Evolutionary conservation across 2,329 filamentous ascomycete genomes (phyloP).

Genomic region (Alternaria rosae): DNA sequence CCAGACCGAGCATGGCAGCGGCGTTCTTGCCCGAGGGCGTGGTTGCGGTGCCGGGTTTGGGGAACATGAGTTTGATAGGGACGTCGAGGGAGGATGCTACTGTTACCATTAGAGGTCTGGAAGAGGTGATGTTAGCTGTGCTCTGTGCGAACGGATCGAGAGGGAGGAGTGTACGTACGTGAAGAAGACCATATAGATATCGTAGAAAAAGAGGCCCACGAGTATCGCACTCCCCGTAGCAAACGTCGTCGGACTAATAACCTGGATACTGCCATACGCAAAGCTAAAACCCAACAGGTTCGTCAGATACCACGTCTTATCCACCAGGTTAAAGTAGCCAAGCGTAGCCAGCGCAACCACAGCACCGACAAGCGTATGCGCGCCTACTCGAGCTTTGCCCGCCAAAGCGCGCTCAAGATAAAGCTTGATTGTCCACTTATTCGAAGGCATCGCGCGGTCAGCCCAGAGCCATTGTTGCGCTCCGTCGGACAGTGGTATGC

Average conservation of each 20-base stretch:
- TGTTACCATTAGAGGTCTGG: conserved; percentile 79
- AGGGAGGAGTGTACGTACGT: conserved; percentile 59
- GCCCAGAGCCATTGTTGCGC: conserved; percentile 56
- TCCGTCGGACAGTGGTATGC: conserved; percentile 54
- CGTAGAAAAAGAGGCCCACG: conserved; percentile 85
- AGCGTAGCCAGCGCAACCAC: conserved; percentile 64
- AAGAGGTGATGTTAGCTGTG: conserved; percentile 6
- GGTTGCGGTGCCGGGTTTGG: conserved; percentile 61
- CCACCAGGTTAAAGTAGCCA: conserved; percentile 69
- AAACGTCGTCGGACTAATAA: conserved; percentile 91
- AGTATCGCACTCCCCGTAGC: conserved; percentile 80
- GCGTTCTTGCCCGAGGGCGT: conserved; percentile 50
- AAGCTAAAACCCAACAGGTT: conserved; percentile 89
- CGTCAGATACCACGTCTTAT: conserved; percentile 74
- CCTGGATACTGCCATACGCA: conserved; percentile 80
- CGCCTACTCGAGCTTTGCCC: conserved; percentile 60
- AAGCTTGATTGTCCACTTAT: conserved; percentile 60
- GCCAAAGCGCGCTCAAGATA: conserved; percentile 62
- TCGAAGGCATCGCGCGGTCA: conserved; percentile 56
- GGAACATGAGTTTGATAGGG: conserved; percentile 90
- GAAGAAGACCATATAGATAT: conserved; percentile 92
- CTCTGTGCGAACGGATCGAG: neutral
- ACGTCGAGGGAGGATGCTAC: conserved; percentile 90
- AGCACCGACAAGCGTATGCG: conserved; percentile 64
- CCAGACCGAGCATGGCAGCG: conserved; percentile 82